These are phyloP conservation scores for Meira nashicola DNA, from an alignment of 1,284 basidiomycete species.

Conservation along the genomic window DNA sequence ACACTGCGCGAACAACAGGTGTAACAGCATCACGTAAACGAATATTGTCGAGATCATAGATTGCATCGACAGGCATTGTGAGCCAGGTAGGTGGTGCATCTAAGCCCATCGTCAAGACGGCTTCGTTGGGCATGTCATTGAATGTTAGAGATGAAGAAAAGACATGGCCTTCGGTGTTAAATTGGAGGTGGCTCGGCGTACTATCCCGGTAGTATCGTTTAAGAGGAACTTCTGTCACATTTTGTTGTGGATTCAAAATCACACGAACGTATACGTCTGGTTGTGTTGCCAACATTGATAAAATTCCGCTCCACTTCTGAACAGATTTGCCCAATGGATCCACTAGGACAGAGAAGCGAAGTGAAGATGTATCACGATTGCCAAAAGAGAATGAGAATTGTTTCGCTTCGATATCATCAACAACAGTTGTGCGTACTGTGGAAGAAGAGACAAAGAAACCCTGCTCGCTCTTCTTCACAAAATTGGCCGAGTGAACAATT, in stretches of 20 bases:
- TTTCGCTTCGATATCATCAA: slow-evolving; percentile 19
- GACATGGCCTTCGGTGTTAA: slow-evolving; percentile 65
- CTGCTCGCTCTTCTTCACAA: slow-evolving; percentile 13
- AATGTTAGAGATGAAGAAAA: slow-evolving; percentile 23
- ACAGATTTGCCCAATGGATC: slow-evolving; percentile 80
- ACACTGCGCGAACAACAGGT: slow-evolving; percentile 68
- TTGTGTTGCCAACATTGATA: slow-evolving; percentile 26
- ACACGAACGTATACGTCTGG: slow-evolving; percentile 34
- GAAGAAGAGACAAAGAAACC: slow-evolving; percentile 18
- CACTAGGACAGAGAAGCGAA: slow-evolving; percentile 70
- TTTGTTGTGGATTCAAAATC: slow-evolving; percentile 35
- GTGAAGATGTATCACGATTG: slow-evolving; percentile 64
- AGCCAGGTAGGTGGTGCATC: slow-evolving; percentile 87
- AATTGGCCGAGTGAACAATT: slow-evolving; percentile 27
- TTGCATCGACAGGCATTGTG: slow-evolving; percentile 77
- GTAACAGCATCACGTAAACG: slow-evolving; percentile 64
- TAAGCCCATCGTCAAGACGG: slow-evolving; percentile 86
- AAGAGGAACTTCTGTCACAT: slow-evolving; percentile 67
- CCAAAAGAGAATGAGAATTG: slow-evolving; percentile 61
- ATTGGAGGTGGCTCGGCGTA: slow-evolving; percentile 62
- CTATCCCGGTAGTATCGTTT: slow-evolving; percentile 90
- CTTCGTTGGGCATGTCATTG: slow-evolving; percentile 56
- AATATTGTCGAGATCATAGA: slow-evolving; percentile 94
- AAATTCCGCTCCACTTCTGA: slow-evolving; percentile 73
- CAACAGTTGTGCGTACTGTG: slow-evolving; percentile 17